Base-by-base conservation (phyloP, 106 monocot genomes). In the Acorus gramineus region DNA sequence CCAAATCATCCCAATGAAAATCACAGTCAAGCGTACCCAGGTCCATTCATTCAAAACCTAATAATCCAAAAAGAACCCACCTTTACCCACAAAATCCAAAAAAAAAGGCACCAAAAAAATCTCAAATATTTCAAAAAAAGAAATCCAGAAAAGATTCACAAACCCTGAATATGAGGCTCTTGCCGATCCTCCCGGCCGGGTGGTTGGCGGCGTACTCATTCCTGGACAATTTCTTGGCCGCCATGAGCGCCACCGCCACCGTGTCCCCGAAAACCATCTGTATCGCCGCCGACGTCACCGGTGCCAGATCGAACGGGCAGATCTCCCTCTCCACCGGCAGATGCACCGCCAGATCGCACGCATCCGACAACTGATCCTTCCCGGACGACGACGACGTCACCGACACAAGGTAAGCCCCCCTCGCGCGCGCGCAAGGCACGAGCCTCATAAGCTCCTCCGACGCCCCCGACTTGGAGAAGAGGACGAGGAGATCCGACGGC, bases 131-230 rank as follows among this genome's bases (percentile, higher is more conserved):
- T 28, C 28, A 28, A 28, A 28, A 28, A 28, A 28, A 28, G 28
- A 28, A 28, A 28, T 28, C 28, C 28, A 28, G 1, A 28, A 28
- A 28, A 9, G 48, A 48, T 64, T 13, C 49, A 64, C 14, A 64
- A 50, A 92, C 87, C 80, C 83, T 93, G 66, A 86, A 84, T 61
- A 84, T 95, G 59, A 95, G 94, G 68, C 80, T 79, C 70, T 94
- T 94, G 44, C 89, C 90, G 44, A 90, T 95, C 77, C 76, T 74
- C 6, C 90, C 90, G 0, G 90, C 86, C 0, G 90, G 90, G 60
- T 95, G 90, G 54, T 90, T 94, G 10, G 81, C 43, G 3, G 80
- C 89, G 54, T 86, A 89, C 77, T 89, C 72, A 8, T 89, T 86
- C 53, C 62, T 77, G 54, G 75, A 82, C 60, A 94, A 67, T 44